Conservation (phyloP, 345 rosid species). For the Melastoma malabathricum region DNA sequence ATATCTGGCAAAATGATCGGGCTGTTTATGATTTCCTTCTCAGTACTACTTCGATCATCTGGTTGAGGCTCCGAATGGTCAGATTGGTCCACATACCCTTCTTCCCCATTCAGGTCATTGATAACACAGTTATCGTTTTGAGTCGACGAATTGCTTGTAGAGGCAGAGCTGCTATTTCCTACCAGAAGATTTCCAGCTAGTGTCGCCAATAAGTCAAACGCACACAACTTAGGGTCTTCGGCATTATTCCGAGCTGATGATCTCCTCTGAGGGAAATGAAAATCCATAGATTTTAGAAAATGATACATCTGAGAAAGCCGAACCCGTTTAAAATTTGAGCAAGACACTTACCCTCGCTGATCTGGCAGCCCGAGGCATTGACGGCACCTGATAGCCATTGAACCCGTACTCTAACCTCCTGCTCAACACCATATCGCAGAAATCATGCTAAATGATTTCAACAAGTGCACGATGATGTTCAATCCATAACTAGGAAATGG, state of each 20-base stretch:
- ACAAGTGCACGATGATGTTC: constrained; percentile 6
- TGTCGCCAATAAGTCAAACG: constrained; percentile 85
- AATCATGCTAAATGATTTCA: constrained; percentile 30
- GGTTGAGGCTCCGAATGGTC: constrained; percentile 29
- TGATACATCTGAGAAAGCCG: no score
- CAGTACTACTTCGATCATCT: constrained; percentile 27
- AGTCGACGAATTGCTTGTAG: constrained; percentile 23
- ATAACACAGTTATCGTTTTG: constrained; percentile 21
- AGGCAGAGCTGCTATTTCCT: constrained; percentile 27
- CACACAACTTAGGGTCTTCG: constrained; percentile 42
- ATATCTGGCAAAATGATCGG: constrained; percentile 29
- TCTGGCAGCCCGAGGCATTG: constrained; percentile 80
- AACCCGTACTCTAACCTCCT: constrained; percentile 81
- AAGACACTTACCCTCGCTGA: constrained; percentile 58
- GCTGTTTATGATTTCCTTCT: constrained; percentile 33
- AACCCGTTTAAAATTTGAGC: no score
- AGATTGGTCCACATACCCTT: constrained; percentile 13
- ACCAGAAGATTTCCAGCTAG: constrained; percentile 72
- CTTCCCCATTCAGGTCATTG: constrained; percentile 15
- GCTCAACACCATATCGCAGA: constrained; percentile 71
- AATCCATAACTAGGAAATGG: no score
- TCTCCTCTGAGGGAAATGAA: constrained; percentile 37
- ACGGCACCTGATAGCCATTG: constrained; percentile 81
- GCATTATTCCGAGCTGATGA: constrained; percentile 26
- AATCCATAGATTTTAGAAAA: not conserved